These are phyloP conservation scores for Alternaria ethzedia DNA, from an alignment of 2,329 filamentous ascomycete species.

Conservation along the genomic window DNA sequence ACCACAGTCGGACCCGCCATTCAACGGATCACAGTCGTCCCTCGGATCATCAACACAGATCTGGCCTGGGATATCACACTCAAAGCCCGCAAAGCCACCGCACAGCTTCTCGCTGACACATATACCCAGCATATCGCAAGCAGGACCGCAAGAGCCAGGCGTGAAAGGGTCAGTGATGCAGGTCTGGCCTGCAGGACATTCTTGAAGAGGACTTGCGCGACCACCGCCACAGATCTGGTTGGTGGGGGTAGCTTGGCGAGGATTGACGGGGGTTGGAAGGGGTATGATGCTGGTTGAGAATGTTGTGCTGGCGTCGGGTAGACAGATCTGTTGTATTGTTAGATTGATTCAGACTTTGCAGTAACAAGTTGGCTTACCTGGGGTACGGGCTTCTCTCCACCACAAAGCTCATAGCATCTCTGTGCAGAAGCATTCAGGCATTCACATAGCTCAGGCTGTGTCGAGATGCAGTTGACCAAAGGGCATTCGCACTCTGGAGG, in stretches of 20 bases:
- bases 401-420: constrained; percentile 30
- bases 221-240: constrained; percentile 37
- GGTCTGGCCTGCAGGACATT: constrained; percentile 21
- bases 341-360: background rate
- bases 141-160: constrained; percentile 42
- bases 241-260: constrained; percentile 13
- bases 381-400: constrained; percentile 22
- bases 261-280: background rate
- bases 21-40: constrained; percentile 50
- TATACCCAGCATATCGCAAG: constrained; percentile 42
- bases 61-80: constrained; percentile 40
- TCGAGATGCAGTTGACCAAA: constrained; percentile 20
- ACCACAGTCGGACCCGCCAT: constrained; percentile 52
- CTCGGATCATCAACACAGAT: constrained; percentile 53
- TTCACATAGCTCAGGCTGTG: constrained; percentile 38
- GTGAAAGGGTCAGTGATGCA: constrained; percentile 43
- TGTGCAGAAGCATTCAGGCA: constrained; percentile 34
- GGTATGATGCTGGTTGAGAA: background rate
- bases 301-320: background rate
- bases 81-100: constrained; percentile 50
- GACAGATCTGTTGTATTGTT: constrained; percentile 2
- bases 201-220: constrained; percentile 14
- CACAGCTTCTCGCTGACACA: constrained; percentile 48
- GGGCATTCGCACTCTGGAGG: constrained; percentile 30
- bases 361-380: constrained; percentile 3